A percentile compares a stretch with the other conserved stretches of the same genome.
phyloP scores from a whole-genome alignment of 495 filamentous ascomycete species.

The Sordaria brevicollis region DNA sequence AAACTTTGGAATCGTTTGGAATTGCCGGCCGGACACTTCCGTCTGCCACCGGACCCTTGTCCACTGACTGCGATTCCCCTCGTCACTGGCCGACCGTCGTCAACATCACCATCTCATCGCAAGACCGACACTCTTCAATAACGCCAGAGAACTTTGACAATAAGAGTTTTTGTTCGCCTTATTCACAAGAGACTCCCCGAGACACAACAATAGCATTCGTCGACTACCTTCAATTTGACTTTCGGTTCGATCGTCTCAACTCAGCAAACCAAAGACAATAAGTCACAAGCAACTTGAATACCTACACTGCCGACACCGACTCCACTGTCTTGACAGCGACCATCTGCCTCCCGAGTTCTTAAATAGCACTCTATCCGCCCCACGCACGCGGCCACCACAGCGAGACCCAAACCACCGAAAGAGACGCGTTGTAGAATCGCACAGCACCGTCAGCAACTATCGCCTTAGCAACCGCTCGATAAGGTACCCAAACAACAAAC shows the following conservation, averaged over 20 bases:
- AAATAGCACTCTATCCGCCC: not conserved
- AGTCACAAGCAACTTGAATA: no score
- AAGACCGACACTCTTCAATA: not conserved
- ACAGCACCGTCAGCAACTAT: not conserved
- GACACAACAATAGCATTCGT: not conserved
- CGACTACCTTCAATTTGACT: not conserved
- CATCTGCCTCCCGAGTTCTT: not conserved
- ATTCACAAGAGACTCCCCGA: not conserved
- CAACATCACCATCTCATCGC: not conserved
- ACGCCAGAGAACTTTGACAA: not conserved
- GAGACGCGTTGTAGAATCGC: not conserved
- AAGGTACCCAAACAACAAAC: not conserved
- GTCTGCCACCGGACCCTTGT: not conserved
- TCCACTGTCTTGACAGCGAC: not conserved
- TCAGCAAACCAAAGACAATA: not conserved
- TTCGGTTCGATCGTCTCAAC: not conserved
- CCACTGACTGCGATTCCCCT: not conserved
- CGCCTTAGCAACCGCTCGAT: not conserved
- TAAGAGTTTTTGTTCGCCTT: not conserved
- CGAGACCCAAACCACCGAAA: not conserved
- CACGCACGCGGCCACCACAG: not conserved
- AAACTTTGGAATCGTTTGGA: not conserved
- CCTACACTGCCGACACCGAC: not conserved
- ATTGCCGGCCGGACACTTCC: not conserved
- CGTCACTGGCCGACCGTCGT: not conserved